Base-by-base conservation (phyloP, 1,139 yeast genomes). In the Sugiyamaella xylanicola region DNA sequence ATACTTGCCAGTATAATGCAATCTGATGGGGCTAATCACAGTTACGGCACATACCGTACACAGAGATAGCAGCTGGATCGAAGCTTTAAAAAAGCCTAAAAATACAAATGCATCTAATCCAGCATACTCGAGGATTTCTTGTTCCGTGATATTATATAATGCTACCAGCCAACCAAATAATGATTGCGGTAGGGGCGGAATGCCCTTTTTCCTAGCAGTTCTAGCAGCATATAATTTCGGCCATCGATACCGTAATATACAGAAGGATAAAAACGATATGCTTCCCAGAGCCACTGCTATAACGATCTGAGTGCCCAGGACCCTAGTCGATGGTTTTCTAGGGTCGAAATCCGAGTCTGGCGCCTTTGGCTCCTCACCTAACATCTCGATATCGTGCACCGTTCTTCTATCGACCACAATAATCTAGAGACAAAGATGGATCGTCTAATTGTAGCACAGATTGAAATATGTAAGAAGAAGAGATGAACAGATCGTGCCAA, bases 31-130 rank as follows among this genome's bases (percentile, higher is more conserved):
- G 13, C 90, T 84, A 41, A 89, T 81, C 19, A 89, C 77, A 20
- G 81, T 74, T 20, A 86, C 67, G 1, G 93, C 92, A 55, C 87
- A 78, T 1, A 86, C 60, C 1, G 86, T 77, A 65, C 88, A 80
- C 0, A 80, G 73, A 4, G 79, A 70, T 27, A 89, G 73, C 37
- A 85, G 77, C 65, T 81, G 81, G 56, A 88, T 85, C 40, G 91
- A 82, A 85, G 87, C 85, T 61, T 83, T 81, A 77, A 89, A 90
- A 70, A 89, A 89, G 15, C 87, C 86, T 27, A 89, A 73, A 65
- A 86, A 89, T 54, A 92, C 97, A 72, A 82, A 91, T 0, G 98
- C 97, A 72, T 93, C 99, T 44, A 93, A 74, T 0, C 99, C 99
- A 0, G 97, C 97, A 67, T 86, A 86, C 59, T 89, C 92, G 54